phyloP scores from a whole-genome alignment of 371 early-diverging fungal genomes.

The Nematocida homosporus region DNA sequence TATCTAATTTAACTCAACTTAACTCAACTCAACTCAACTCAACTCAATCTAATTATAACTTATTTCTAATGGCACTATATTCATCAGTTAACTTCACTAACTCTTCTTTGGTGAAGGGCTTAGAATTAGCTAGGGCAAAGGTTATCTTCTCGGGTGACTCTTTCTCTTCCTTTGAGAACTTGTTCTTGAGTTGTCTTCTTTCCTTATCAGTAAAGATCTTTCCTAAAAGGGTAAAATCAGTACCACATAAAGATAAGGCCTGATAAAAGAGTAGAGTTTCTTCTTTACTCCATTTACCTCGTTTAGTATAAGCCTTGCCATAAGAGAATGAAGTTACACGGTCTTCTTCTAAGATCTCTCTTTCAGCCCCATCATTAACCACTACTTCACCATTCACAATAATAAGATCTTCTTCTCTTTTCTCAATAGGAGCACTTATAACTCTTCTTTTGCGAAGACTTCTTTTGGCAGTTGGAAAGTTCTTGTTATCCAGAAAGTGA shows the following conservation, averaged over 20 bases:
- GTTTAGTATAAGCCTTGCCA: constrained; percentile 42
- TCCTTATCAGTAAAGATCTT: constrained; percentile 61
- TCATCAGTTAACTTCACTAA: constrained; percentile 17
- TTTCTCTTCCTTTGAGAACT: constrained; percentile 63
- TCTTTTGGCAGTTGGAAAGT: constrained; percentile 55
- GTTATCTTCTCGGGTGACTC: constrained; percentile 15
- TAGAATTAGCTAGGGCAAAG: not conserved
- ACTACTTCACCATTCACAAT: constrained; percentile 64
- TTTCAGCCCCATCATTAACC: constrained; percentile 40
- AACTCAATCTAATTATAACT: not conserved
- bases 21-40: too few species aligned
- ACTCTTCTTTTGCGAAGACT: constrained; percentile 29
- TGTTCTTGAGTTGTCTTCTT: constrained; percentile 62
- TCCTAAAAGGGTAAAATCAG: constrained; percentile 65
- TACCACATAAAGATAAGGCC: constrained; percentile 63
- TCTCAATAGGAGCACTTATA: not conserved
- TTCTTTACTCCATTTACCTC: constrained; percentile 60
- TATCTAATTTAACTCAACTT: too few species aligned
- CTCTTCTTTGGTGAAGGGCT: constrained; percentile 20
- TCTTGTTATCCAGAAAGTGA: constrained; percentile 64
- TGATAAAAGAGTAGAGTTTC: constrained; percentile 65
- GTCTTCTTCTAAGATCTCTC: constrained; percentile 47
- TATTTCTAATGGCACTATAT: constrained; percentile 29
- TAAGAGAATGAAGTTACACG: constrained; percentile 65
- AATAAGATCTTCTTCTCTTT: constrained; percentile 47